These are phyloP conservation scores for Tolypocladium endophyticum DNA, from an alignment of 2,329 filamentous ascomycete genomes.

Conservation along the genomic window DNA sequence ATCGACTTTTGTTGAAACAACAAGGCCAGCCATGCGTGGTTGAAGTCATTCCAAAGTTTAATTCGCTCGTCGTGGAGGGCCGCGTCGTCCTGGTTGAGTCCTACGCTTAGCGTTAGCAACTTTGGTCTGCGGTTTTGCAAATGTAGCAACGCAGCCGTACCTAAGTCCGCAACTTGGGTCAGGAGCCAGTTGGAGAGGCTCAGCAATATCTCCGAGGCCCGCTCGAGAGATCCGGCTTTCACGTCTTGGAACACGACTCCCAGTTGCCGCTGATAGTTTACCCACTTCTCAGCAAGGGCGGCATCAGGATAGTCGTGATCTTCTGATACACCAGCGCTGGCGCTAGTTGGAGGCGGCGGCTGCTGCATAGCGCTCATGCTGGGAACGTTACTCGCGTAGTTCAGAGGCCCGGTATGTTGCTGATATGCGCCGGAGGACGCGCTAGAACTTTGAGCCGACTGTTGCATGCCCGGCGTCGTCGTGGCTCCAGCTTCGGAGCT, in stretches of 20 bases:
- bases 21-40: slow-evolving; percentile 78
- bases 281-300: slow-evolving; percentile 58
- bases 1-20: slow-evolving; percentile 78
- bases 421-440: slow-evolving; percentile 53
- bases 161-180: slow-evolving; percentile 42
- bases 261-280: slow-evolving; percentile 50
- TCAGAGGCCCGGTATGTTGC: slow-evolving; percentile 49
- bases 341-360: slow-evolving; percentile 2
- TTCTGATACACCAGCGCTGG: slow-evolving; percentile 34
- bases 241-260: slow-evolving; percentile 63
- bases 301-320: slow-evolving; percentile 46
- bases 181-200: slow-evolving; percentile 45
- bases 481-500: slow-evolving; percentile 29
- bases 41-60: slow-evolving; percentile 88
- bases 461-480: slow-evolving; percentile 42
- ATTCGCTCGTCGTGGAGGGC: slow-evolving; percentile 65
- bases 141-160: slow-evolving; percentile 25
- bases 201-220: slow-evolving; percentile 41
- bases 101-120: slow-evolving; percentile 33
- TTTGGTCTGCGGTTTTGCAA: not conserved
- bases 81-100: slow-evolving; percentile 75
- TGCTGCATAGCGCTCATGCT: slow-evolving; percentile 34
- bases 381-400: slow-evolving; percentile 37
- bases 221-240: slow-evolving; percentile 37
- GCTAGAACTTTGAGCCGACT: slow-evolving; percentile 35